Evolutionary conservation across 2,329 filamentous ascomycete genomes (phyloP), one percentile per base, ranked within the genome.

Genomic region (Fusarium sororula): DNA sequence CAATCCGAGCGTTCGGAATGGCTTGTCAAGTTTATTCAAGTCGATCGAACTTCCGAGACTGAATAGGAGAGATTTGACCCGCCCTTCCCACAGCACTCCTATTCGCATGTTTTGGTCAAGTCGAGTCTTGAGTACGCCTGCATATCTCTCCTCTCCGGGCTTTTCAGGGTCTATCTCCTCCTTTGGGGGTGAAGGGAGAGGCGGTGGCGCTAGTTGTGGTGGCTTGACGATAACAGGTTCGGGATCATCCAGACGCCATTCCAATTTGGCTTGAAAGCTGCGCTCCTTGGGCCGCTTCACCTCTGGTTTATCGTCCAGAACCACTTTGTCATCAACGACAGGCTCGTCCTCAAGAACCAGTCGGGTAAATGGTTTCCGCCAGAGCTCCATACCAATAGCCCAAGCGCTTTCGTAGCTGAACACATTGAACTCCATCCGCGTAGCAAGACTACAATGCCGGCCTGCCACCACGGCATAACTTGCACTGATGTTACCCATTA

Each of bases 371-470:
- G 86, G 86, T 77, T 90, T 92, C 79, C 94, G 91, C 96, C 96
- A 99, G 48, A 98, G 86, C 84, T 99, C 96, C 84, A 94, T 94
- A 20, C 96, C 96, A 30, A 98, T 89, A 32, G 95, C 92, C 87
- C 98, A 92, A 66, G 96, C 93, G 80, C 94, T 98, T 85, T 99
- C 96, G 85, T 98, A 99, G 81, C 94, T 98, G 84, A 98, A 98
- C 56, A 98, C 93, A 79, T 99, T 99, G 84, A 99, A 99, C 80
- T 97, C 95, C 84, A 98, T 96, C 56, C 93, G 91, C 28, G 95
- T 97, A 73, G 95, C 96, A 56, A 99, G 88, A 17, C 94, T 93
- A 75, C 97, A 90, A 78, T 94, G 91, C 39, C 90, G 90, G 7
- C 94, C 94, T 5, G 96, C 96, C 79, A 94, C 93, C 54, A 98